Base-by-base conservation (phyloP, 768 basidiomycete genomes). In the Phylloporus sp. region DNA sequence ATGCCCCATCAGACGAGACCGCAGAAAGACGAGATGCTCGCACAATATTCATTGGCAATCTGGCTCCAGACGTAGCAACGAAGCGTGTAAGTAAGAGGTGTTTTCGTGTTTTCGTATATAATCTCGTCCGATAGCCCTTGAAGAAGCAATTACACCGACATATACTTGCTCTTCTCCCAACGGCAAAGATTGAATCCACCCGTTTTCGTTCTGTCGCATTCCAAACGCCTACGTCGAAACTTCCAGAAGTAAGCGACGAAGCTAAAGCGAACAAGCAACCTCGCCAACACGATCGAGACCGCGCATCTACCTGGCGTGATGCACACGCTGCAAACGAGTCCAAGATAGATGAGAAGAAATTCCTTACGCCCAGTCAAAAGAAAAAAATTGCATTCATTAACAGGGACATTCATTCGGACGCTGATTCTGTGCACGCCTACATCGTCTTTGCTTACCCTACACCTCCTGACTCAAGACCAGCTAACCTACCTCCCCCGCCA, bases 131-230 rank as follows among this genome's bases (percentile, higher is more conserved):
- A 32, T 54, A 96, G 92, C 74, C 85, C 9, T 59, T 81, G 17
- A 78, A 81, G 54, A 92, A 91, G 62, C 79, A 82, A 53, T 71
- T 98, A 23, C 81, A 81, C 50, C 75, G 78, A 22, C 88, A 94
- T 62, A 76, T 97, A 51, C 72, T 91, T 20, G 69, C 83, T 1
- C 75, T 79, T 51, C 74, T 89, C 13, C 82, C 88, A 4, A 67
- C 74, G 0, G 81, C 89, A 42, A 90, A 87, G 70, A 84, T 96
- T 53, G 95, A 98, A 60, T 93, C 92, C 5, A 77, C 82, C 21
- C 90, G 95, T 34, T 96, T 95, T 74, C 90, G 95, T 42, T 96
- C 93, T 14, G 78, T 96, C 40, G 84, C 93, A 1, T 97, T 97
- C 72, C 82, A 88, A 52, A 76, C 75, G 0, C 90, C 95, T 9